These are phyloP conservation scores for Dujonia santamariae DNA, from an alignment of 1,139 yeast genomes.

Conservation along the genomic window DNA sequence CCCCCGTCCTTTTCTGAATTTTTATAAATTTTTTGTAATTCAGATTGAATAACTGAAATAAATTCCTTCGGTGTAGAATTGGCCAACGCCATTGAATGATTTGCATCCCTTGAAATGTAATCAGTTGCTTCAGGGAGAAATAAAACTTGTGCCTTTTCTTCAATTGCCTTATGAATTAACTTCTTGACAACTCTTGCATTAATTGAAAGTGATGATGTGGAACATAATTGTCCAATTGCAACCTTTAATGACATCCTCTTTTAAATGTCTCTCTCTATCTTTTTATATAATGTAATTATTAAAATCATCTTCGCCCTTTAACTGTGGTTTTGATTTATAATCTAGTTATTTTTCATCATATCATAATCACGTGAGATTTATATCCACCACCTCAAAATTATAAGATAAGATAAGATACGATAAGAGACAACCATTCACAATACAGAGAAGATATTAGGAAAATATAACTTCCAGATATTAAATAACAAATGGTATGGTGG, in stretches of 20 bases:
- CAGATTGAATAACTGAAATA: conserved; percentile 44
- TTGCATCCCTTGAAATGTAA: conserved; percentile 69
- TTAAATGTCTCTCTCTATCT: too few species aligned
- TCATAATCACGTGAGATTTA: too few species aligned
- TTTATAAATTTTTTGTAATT: conserved; percentile 27
- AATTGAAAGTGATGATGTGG: conserved; percentile 56
- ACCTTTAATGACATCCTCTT: conserved; percentile 37
- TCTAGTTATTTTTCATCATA: too few species aligned
- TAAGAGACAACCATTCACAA: too few species aligned
- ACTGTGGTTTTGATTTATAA: too few species aligned
- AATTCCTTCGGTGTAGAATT: conserved; percentile 51
- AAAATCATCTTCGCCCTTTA: too few species aligned
- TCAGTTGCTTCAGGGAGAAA: conserved; percentile 95
- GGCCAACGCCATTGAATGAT: conserved; percentile 62
- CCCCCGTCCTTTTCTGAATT: conserved; percentile 11
- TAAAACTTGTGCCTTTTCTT: conserved; percentile 56
- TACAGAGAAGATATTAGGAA: too few species aligned
- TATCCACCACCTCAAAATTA: too few species aligned
- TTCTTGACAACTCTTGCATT: conserved; percentile 60
- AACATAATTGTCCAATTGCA: conserved; percentile 87
- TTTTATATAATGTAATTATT: too few species aligned
- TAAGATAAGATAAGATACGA: too few species aligned
- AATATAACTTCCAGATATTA: too few species aligned
- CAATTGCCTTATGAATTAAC: conserved; percentile 62
- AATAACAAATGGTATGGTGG: too few species aligned